Conservation (phyloP, 2,329 filamentous ascomycete genomes). For the Colletotrichum eleusines region DNA sequence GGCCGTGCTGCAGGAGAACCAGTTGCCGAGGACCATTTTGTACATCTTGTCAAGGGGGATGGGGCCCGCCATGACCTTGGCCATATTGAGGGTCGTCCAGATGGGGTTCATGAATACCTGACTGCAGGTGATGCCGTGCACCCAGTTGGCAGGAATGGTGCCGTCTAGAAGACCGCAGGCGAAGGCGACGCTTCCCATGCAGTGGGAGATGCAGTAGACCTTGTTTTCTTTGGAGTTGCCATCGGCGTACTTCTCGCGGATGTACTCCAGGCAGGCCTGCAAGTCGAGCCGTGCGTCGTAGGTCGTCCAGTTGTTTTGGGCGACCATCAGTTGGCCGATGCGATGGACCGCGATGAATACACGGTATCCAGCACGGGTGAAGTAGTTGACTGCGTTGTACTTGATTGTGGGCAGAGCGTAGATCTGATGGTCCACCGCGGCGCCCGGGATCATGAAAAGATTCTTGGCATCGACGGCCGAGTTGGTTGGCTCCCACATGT, state of each 20-base stretch:
- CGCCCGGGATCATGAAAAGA: conserved; percentile 72
- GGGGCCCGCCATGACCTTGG: conserved; percentile 64
- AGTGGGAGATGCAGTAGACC: conserved; percentile 71
- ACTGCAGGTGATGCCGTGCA: conserved; percentile 68
- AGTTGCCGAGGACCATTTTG: conserved; percentile 60
- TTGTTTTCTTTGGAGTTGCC: conserved; percentile 49
- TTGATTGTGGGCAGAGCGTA: conserved; percentile 72
- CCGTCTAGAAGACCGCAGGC: conserved; percentile 71
- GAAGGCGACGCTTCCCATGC: conserved; percentile 72
- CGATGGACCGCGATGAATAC: conserved; percentile 70
- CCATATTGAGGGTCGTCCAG: conserved; percentile 67
- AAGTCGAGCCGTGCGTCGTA: conserved; percentile 72
- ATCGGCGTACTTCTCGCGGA: conserved; percentile 56
- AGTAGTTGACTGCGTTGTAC: conserved; percentile 74
- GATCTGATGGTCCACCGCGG: conserved; percentile 73
- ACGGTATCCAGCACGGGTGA: conserved; percentile 70
- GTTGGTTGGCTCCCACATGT: conserved; percentile 68
- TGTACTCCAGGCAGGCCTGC: conserved; percentile 64
- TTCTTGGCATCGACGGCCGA: conserved; percentile 56
- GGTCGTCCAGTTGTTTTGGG: conserved; percentile 67
- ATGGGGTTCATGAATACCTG: conserved; percentile 75
- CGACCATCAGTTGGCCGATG: conserved; percentile 65
- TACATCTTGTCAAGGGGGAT: conserved; percentile 65
- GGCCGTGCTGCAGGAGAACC: conserved; percentile 66
- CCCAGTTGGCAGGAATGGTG: conserved; percentile 67